Percentiles rank a stretch among this genome's conserved stretches.
These are phyloP conservation scores for Astrothelium subdiscretum DNA, from an alignment of 495 filamentous ascomycete genomes.

Conservation along the genomic window DNA sequence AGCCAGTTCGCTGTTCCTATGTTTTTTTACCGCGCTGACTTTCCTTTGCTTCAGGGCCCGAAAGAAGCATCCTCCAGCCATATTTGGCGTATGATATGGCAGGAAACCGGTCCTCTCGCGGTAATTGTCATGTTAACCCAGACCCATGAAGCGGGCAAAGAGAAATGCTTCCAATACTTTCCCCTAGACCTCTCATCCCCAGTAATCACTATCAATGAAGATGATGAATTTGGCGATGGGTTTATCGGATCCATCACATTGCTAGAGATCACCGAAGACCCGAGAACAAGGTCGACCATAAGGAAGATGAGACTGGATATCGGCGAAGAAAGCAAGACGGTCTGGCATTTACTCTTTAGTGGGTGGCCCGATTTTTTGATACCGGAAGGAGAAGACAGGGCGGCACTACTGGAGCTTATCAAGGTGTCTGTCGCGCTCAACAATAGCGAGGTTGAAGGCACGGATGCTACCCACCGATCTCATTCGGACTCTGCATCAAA, in stretches of 20 bases:
- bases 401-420: slow-evolving; percentile 68
- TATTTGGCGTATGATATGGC: slow-evolving; percentile 93
- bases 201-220: slow-evolving; percentile 40
- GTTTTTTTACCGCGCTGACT: not conserved
- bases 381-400: slow-evolving; percentile 67
- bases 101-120: slow-evolving; percentile 63
- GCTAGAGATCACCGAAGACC: slow-evolving; percentile 34
- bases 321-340: slow-evolving; percentile 51
- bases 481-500: not conserved
- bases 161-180: slow-evolving; percentile 92
- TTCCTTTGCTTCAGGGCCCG: slow-evolving; percentile 49
- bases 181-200: slow-evolving; percentile 46
- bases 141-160: slow-evolving; percentile 65
- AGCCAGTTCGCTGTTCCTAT: slow-evolving; percentile 5
- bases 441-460: slow-evolving; percentile 27
- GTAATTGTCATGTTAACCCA: slow-evolving; percentile 96
- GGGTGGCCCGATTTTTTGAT: slow-evolving; percentile 92
- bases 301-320: slow-evolving; percentile 44
- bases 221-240: slow-evolving; percentile 51
- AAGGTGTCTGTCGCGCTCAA: slow-evolving; percentile 55
- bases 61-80: slow-evolving; percentile 59
- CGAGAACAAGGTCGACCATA: slow-evolving; percentile 41
- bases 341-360: slow-evolving; percentile 86
- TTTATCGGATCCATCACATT: slow-evolving; percentile 45
- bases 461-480: not conserved